Evolutionary conservation across 2,329 filamentous ascomycete genomes (phyloP).

Genomic region (Pseudopyricularia javanii): DNA sequence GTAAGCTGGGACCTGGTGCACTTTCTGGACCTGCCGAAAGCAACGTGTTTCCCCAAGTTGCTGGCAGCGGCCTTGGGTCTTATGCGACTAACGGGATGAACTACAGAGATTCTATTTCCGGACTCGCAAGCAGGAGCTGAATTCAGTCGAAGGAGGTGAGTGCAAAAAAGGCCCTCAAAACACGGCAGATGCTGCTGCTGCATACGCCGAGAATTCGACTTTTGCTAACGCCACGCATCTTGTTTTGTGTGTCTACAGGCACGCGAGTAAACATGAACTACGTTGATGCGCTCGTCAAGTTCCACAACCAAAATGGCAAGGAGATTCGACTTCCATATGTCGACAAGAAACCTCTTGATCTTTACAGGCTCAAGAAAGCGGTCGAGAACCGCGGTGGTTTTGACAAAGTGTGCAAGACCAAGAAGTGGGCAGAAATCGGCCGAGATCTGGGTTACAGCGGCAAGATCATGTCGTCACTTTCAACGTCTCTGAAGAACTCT

Average conservation of each 20-base stretch:
- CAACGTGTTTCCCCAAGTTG: too few relatives aligned
- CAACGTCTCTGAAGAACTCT: constrained; percentile 94
- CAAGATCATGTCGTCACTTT: constrained; percentile 98
- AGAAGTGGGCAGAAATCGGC: constrained; percentile 98
- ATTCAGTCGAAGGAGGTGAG: constrained; percentile 95
- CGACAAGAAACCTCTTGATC: constrained; percentile 89
- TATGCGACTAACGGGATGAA: background rate
- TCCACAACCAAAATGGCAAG: constrained; percentile 91
- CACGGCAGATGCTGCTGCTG: background rate
- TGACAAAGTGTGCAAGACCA: constrained; percentile 89
- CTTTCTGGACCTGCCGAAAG: background rate
- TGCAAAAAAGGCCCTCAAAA: constrained; percentile 10
- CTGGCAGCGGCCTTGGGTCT: too few relatives aligned
- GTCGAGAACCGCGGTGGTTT: constrained; percentile 92
- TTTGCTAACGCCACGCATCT: background rate
- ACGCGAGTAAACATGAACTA: constrained; percentile 94
- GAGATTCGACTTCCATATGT: constrained; percentile 91
- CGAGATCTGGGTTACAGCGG: constrained; percentile 94
- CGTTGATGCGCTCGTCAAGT: constrained; percentile 87
- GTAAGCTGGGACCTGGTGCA: constrained; percentile 34
- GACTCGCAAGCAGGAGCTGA: constrained; percentile 90
- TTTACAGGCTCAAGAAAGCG: constrained; percentile 93
- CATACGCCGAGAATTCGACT: background rate
- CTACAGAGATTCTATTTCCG: constrained; percentile 86
- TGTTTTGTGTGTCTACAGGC: constrained; percentile 33